Evolutionary conservation across 768 basidiomycete species (phyloP), one percentile per base, ranked within the genome.

Genomic region (Tylopilus subfusipes): DNA sequence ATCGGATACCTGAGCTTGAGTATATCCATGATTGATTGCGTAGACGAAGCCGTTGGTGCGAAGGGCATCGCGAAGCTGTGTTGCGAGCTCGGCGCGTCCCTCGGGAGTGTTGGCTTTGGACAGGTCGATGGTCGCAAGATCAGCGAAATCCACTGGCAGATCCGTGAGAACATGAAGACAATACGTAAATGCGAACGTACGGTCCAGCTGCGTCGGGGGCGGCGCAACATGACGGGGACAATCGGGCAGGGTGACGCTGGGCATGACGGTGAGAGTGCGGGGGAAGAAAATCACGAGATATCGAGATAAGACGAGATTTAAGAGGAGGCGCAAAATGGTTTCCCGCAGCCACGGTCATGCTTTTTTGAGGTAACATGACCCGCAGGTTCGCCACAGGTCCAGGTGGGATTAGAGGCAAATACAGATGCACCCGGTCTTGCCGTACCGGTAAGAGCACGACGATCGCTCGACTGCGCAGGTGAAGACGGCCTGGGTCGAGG

Each of bases 81-180:
- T 46, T 1, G 76, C 75, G 2, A 83, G 70, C 29, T 66, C 68
- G 0, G 64, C 61, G 2, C 77, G 73, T 7, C 74, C 80, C 56
- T 80, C 73, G 1, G 67, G 63, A 6, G 75, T 77, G 8, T 54
- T 45, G 0, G 68, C 73, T 38, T 75, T 70, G 2, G 81, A 73
- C 14, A 84, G 62, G 57, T 85, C 81, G 44, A 84, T 76, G 51
- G 78, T 69, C 0, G 78, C 70, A 5, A 85, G 73, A 46, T 82
- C 78, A 13, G 81, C 83, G 55, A 71, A 76, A 18, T 75, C 72
- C 56, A 76, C 76, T 78, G 42, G 45, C 18, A 72, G 72, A 58
- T 74, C 68, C 71, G 43, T 50, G 24, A 30, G 46, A 27, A 51
- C 8, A 27, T 4, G 22, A 36, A 36, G n/a, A 19, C 6, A 24